Conservation (phyloP, 2,329 filamentous ascomycete species). For the Colletotrichum somersetense region DNA sequence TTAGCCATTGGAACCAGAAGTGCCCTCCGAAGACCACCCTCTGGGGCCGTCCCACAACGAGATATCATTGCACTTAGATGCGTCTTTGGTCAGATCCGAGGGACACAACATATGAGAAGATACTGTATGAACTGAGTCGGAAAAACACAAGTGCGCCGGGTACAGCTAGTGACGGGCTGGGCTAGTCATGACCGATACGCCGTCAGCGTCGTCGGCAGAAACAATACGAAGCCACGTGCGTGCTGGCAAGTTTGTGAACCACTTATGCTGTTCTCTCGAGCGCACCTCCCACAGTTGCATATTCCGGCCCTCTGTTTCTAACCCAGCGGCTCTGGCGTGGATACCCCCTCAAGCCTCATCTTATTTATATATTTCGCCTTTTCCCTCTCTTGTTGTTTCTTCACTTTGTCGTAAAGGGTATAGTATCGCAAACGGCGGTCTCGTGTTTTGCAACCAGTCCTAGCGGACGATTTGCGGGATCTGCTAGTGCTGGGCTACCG, state of each 20-base stretch:
- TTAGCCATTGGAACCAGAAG: constrained; percentile 2
- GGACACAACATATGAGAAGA: constrained; percentile 7
- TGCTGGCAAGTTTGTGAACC: constrained; percentile 26
- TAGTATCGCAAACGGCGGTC: constrained; percentile 6
- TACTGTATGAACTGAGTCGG: constrained; percentile 19
- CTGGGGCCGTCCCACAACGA: background rate
- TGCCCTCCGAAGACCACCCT: background rate
- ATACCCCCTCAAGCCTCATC: background rate
- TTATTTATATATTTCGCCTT: constrained; percentile 1
- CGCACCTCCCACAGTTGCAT: background rate
- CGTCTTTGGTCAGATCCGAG: background rate
- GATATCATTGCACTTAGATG: background rate
- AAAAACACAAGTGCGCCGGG: constrained; percentile 10
- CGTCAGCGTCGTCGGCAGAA: constrained; percentile 20
- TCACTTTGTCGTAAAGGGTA: background rate
- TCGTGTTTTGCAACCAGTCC: constrained; percentile 7
- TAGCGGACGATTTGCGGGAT: background rate
- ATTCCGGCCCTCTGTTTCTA: background rate
- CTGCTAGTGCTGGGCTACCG: constrained; percentile 4
- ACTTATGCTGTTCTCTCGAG: background rate
- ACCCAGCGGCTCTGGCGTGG: constrained; percentile 8
- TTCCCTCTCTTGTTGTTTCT: background rate
- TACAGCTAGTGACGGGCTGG: constrained; percentile 10
- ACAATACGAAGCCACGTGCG: constrained; percentile 16
- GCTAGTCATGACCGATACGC: constrained; percentile 5